A percentile compares a stretch with the other conserved stretches of the same genome.
phyloP scores from a whole-genome alignment of 768 basidiomycete species.

The Amanita pseudoporphyria region DNA sequence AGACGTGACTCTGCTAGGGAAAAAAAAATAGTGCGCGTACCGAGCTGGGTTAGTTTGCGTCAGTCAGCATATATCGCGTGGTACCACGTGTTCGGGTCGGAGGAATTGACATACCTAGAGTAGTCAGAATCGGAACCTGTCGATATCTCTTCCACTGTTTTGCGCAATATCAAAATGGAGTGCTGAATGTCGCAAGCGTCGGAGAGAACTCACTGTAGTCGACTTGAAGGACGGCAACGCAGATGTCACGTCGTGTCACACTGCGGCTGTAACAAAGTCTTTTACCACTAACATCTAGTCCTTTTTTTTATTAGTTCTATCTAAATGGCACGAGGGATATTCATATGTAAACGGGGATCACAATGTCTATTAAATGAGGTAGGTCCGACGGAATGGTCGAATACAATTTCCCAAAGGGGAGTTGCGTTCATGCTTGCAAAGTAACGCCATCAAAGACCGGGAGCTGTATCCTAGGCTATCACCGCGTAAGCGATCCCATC shows the following conservation, averaged over 20 bases:
- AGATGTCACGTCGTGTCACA: background rate
- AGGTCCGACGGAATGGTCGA: too few relatives aligned
- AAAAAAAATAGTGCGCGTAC: slow-evolving; percentile 17
- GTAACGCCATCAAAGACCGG: too few relatives aligned
- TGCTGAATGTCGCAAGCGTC: background rate
- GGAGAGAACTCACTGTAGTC: slow-evolving; percentile 1
- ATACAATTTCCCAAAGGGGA: too few relatives aligned
- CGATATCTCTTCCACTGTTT: slow-evolving; percentile 76
- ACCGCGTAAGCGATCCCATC: too few relatives aligned
- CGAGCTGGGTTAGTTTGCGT: slow-evolving; percentile 21
- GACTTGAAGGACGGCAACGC: too few relatives aligned
- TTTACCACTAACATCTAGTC: too few relatives aligned
- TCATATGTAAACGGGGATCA: too few relatives aligned
- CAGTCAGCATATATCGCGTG: slow-evolving; percentile 5
- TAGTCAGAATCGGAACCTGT: slow-evolving; percentile 95
- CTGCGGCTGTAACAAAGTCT: background rate
- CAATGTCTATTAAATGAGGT: too few relatives aligned
- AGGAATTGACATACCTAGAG: slow-evolving; percentile 59
- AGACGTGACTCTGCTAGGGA: background rate
- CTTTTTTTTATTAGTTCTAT: too few relatives aligned
- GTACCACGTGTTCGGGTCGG: background rate
- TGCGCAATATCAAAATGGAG: background rate
- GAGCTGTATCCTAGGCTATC: too few relatives aligned
- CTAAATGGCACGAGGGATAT: too few relatives aligned
- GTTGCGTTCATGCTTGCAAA: too few relatives aligned